Base-by-base conservation (phyloP, 192 early-diverging fungal genomes). In the Martensiomyces pterosporus region DNA sequence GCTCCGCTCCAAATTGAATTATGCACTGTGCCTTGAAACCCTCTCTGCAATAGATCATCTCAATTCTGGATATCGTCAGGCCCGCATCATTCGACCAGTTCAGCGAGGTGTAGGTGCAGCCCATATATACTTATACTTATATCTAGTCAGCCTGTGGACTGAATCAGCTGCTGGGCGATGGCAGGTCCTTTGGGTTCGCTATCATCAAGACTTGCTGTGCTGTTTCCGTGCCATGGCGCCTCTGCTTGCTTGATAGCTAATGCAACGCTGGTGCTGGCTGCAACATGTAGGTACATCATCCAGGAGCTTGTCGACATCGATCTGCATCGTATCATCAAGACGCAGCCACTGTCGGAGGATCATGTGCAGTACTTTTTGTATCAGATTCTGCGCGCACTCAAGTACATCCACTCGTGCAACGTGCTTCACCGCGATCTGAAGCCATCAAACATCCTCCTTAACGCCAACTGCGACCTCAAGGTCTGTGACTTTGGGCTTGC, bases 401-500 rank as follows among this genome's bases (percentile, higher is more conserved):
- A 94, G 79, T 92, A 88, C 76, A 90, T 94, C 44, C 92, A 94
- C 69, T 88, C 86, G 47, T 91, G 91, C 24, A 86, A 92, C 53
- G 88, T 96, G 43, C 76, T 98, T 47, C 95, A 98, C 54, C 81
- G 95, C 36, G 95, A 98, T 70, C 63, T 98, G 57, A 98, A 98
- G 69, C 95, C 95, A 13, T 86, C 87, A 64, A 98, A 98, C 74
- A 75, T 98, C 48, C 71, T 98, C n/a, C 86, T 98, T 34, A 98
- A 98, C 65, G 89, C 91, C 40, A 93, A 98, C 67, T 98, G 95
- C 65, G 95, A 98, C 60, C 79, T 98, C 29, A 98, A 96, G 87
- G 90, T 99, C 49, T 98, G 95, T 65, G 97, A 99, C 68, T 94
- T 99, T 84, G 97, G 97, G 18, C 74, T 99, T 24, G 97, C 97